Base-by-base conservation (phyloP, 2,329 filamentous ascomycete genomes). In the Diaporthe australafricana region DNA sequence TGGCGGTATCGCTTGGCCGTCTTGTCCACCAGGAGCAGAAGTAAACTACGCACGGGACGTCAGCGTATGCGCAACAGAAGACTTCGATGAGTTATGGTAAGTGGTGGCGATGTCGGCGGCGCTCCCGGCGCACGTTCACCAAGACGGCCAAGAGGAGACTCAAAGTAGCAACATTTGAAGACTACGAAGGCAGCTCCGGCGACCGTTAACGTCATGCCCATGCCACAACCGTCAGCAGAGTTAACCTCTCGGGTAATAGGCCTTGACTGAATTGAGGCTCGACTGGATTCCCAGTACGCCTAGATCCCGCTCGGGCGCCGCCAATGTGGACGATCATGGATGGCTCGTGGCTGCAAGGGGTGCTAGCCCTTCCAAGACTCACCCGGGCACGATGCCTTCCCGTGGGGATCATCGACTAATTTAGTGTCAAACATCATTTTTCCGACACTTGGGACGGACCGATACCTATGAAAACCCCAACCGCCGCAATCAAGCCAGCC, bases 271-370 rank as follows among this genome's bases (percentile, higher is more conserved):
- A 47, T 48, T 11, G n/a, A 9, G 57, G 3, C 27, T n/a, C 30
- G 42, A 22, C 20, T 12, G 27, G 57, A 17, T 6, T 63, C 27
- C 5, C 57, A 40, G 27, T 22, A 48, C 11, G 20, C 27, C 57
- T 63, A 63, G 57, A 20, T 48, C 40, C 40, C 42, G 57, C 57
- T 32, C 57, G 57, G 57, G 17, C 57, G 27, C 57, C 42, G 40
- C 57, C 57, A 47, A 32, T 14, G 27, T 30, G 17, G 40, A 47
- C 40, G 40, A 63, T 48, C 27, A 63, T 6, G 38, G 20, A 20
- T 32, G 40, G 57, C 60, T 63, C 42, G 30, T 63, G n/a, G 57
- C 25, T 8, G 42, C 30, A 48, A 48, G 57, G 27, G 27, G 42
- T 9, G 20, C 40, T 22, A 32, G 27, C 57, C 42, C 25, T 35